Percentiles rank a stretch among this genome's conserved stretches.
These are phyloP conservation scores for Silybum marianum DNA, from an alignment of 129 eudicot genomes.

Conservation along the genomic window DNA sequence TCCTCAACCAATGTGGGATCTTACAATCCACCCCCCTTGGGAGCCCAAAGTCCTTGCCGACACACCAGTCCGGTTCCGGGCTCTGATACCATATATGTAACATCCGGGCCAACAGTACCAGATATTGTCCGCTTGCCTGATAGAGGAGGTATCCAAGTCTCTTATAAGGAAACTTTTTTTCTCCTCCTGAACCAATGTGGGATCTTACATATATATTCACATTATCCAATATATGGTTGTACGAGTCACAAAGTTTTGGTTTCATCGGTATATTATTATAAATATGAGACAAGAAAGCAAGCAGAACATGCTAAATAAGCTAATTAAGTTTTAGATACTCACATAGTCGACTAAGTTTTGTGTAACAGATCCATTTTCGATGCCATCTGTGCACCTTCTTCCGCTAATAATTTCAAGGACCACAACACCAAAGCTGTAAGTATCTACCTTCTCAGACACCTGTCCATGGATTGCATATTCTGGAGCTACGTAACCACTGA, in stretches of 20 bases:
- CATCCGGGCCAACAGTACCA: too few relatives aligned
- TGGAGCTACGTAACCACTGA: conserved; percentile 28
- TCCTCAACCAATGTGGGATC: too few relatives aligned
- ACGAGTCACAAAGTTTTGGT: neutral
- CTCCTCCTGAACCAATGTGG: too few relatives aligned
- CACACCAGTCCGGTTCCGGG: too few relatives aligned
- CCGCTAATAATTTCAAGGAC: conserved; percentile 36
- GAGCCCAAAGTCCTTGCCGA: too few relatives aligned
- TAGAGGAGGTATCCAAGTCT: too few relatives aligned
- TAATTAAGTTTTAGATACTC: neutral
- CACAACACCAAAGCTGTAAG: conserved; percentile 32
- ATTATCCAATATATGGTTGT: neutral
- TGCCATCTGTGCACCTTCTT: conserved; percentile 27
- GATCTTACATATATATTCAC: too few relatives aligned
- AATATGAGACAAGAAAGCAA: neutral
- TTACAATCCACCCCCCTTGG: too few relatives aligned
- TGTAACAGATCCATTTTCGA: conserved; percentile 5
- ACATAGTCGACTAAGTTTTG: conserved; percentile 19
- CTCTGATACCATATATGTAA: too few relatives aligned
- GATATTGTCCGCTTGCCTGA: too few relatives aligned
- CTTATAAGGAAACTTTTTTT: too few relatives aligned
- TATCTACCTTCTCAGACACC: conserved; percentile 30
- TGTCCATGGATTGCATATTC: conserved; percentile 36
- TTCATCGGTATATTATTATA: neutral
- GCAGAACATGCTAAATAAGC: neutral